Evolutionary conservation across 176 grass and related monocot species (phyloP).

Genomic region (Avena eriantha): DNA sequence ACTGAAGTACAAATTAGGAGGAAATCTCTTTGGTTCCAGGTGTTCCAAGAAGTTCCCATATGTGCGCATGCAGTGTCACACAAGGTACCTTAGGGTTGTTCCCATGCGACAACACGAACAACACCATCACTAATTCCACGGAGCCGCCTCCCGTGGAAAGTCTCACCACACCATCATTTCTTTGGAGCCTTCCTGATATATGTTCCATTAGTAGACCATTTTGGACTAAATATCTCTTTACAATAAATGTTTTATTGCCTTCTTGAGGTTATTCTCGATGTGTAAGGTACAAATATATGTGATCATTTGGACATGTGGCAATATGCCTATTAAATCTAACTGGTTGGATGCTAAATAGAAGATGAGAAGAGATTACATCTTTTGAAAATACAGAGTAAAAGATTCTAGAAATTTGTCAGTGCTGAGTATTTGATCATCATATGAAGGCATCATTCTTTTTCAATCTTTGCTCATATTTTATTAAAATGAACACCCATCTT

Average conservation of each 20-base stretch:
- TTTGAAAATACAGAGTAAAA: background rate
- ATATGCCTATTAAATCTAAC: background rate
- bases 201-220: too few species aligned
- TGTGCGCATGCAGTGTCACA: background rate
- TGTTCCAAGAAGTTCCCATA: background rate
- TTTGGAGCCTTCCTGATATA: too few species aligned
- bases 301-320: constrained; percentile 5
- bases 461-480: background rate
- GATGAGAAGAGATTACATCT: background rate
- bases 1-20: background rate
- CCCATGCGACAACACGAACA: too few species aligned
- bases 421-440: background rate
- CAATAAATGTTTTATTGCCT: background rate
- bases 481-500: background rate
- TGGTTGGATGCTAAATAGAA: background rate
- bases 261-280: background rate
- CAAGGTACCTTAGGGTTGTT: too few species aligned
- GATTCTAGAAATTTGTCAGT: background rate
- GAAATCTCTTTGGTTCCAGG: background rate
- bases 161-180: background rate
- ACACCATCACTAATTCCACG: background rate
- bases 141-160: background rate
- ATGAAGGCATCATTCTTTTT: background rate
- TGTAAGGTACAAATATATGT: background rate
- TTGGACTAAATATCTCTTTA: background rate